Evolutionary conservation across 2,329 filamentous ascomycete genomes (phyloP).

Genomic region (Exophiala xenobiotica): DNA sequence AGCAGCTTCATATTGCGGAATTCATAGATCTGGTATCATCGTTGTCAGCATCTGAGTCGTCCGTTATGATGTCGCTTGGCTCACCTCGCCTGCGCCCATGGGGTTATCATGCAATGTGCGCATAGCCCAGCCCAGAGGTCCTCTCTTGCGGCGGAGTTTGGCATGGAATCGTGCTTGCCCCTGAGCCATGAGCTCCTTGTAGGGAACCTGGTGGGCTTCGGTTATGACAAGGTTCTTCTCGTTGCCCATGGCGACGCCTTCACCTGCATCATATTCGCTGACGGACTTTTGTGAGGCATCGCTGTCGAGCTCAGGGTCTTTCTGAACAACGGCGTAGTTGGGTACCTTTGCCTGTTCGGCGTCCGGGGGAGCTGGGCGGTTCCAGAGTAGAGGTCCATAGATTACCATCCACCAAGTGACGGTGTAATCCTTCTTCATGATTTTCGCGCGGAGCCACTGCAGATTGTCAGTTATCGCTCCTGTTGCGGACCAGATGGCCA

Average conservation of each 20-base stretch:
- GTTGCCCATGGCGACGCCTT: too few relatives aligned
- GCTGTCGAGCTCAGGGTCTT: too few relatives aligned
- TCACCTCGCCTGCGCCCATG: conserved; percentile 67
- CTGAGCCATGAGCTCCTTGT: conserved; percentile 62
- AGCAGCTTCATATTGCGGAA: conserved; percentile 65
- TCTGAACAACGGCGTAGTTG: conserved; percentile 75
- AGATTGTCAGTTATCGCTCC: too few relatives aligned
- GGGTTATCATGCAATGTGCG: conserved; percentile 72
- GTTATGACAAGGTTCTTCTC: too few relatives aligned
- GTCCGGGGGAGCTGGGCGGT: conserved; percentile 55
- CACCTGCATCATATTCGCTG: too few relatives aligned
- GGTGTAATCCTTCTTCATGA: conserved; percentile 67
- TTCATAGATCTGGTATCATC: conserved; percentile 78
- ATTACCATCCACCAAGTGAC: conserved; percentile 64
- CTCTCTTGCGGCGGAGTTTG: conserved; percentile 60
- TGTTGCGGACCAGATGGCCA: too few relatives aligned
- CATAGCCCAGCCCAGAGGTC: conserved; percentile 81
- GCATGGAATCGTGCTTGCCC: conserved; percentile 61
- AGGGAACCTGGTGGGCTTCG: conserved; percentile 53
- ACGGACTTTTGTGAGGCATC: too few relatives aligned
- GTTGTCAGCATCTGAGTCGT: too few relatives aligned
- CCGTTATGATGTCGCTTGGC: too few relatives aligned
- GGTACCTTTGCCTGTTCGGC: conserved; percentile 61
- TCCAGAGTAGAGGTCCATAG: conserved; percentile 64
- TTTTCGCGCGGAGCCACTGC: conserved; percentile 64